Evolutionary conservation across 176 grass and related monocot genomes (phyloP), one percentile per base, ranked within the genome.

Genomic region (Sorghum bicolor): DNA sequence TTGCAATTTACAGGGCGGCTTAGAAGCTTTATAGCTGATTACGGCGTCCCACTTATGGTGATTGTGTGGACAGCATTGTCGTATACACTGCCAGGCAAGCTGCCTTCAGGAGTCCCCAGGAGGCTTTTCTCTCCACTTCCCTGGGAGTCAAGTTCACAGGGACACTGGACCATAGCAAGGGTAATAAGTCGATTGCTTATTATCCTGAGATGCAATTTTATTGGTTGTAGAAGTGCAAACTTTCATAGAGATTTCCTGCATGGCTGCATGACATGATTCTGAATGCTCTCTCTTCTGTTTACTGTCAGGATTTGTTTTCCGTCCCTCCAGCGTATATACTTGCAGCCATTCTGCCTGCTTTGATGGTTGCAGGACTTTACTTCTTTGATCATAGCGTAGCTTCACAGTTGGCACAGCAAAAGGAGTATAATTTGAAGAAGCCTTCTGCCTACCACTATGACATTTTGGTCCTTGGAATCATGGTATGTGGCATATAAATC

Each of bases 371-470:
- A 29, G 96, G 96, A 33, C 89, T 99, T 60, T 99, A 96, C 80
- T 99, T 99, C 87, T 99, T 99, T 78, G 96, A 99, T 76, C 96
- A 99, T 53, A 91, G 91, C 24, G 96, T 99, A 43, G 93, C 96
- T 86, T 94, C 96, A 34, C 93, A 96, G 66, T 67, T 99, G 88
- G 96, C 96, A 39, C 96, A 99, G 75, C 96, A 99, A 74, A 92
- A 94, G 57, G 93, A 99, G 37, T 99, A 94, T 57, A 99, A 99
- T 92, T 86, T 99, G 80, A 94, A 94, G 75, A 99, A 94, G 34
- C 93, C 96, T 63, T 96, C 96, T 10, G 81, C 96, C 60, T 99
- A 99, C 41, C 93, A 99, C 87, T 90, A 99, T 82, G 96, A 99
- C 67, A 94, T 99, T 83, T 87, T 99, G 48, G 83, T 99, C 62